These are phyloP conservation scores for Nitzschia palea DNA, from an alignment of 108 stramenopile species.

Conservation along the genomic window DNA sequence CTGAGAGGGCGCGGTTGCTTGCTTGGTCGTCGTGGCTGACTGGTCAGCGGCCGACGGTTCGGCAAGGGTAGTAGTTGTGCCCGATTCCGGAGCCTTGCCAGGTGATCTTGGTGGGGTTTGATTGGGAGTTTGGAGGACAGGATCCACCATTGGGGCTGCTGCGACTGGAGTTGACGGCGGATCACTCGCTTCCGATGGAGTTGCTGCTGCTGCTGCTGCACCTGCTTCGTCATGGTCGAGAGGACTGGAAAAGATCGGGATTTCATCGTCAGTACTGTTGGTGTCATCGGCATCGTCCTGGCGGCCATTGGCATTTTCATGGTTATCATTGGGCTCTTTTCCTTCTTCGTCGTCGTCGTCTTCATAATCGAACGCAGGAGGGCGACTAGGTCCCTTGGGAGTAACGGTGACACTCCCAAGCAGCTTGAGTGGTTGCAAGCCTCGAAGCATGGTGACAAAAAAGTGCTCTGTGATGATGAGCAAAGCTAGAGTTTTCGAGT, in stretches of 20 bases:
- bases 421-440: slow-evolving; percentile 5
- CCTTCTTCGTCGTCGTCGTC: too few species aligned
- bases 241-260: background rate
- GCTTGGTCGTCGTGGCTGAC: background rate
- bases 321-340: too few species aligned
- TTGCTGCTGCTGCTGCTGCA: background rate
- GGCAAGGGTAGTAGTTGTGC: background rate
- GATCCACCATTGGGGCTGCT: background rate
- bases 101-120: background rate
- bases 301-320: too few species aligned
- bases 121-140: background rate
- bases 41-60: background rate
- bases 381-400: background rate
- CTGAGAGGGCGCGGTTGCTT: background rate
- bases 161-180: background rate
- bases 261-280: background rate
- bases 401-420: background rate
- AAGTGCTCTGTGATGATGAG: background rate
- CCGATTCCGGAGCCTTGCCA: background rate
- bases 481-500: background rate
- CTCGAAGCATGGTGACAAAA: background rate
- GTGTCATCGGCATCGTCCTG: background rate
- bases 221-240: background rate
- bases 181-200: background rate
- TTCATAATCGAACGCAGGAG: background rate